Percentiles rank a stretch among this genome's conserved stretches.
Conservation (phyloP, 192 early-diverging fungal genomes). For the Spizellomyces sp. region DNA sequence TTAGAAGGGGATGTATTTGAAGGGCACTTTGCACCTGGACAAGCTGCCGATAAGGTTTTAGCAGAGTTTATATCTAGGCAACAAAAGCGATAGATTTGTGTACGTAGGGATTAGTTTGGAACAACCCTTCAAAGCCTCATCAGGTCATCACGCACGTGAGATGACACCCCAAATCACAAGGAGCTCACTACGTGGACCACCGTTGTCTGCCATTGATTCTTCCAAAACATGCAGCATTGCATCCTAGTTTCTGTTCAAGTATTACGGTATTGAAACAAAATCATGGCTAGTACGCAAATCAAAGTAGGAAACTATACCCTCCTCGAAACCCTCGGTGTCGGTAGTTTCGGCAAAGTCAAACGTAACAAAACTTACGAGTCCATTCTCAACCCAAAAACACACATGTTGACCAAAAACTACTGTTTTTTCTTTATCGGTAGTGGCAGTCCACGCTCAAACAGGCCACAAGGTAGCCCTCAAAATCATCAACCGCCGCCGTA, state of each 20-base stretch:
- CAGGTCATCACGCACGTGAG: too few relatives aligned
- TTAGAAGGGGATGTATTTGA: slow-evolving; percentile 12
- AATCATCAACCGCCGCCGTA: slow-evolving; percentile 90
- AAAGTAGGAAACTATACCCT: slow-evolving; percentile 88
- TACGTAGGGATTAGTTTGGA: too few relatives aligned
- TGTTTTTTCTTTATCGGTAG: too few relatives aligned
- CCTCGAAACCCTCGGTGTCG: slow-evolving; percentile 93
- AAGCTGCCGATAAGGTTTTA: slow-evolving; percentile 27
- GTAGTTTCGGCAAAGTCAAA: slow-evolving; percentile 99
- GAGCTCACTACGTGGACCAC: too few relatives aligned
- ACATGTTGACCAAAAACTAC: background rate
- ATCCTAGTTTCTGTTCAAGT: too few relatives aligned
- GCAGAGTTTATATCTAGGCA: slow-evolving; percentile 9
- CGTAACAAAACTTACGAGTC: slow-evolving; percentile 68
- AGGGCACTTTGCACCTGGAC: slow-evolving; percentile 15
- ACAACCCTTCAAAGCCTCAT: too few relatives aligned
- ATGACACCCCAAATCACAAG: too few relatives aligned
- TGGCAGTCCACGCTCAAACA: slow-evolving; percentile 94
- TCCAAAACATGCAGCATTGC: too few relatives aligned
- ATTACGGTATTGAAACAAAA: background rate
- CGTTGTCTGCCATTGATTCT: too few relatives aligned
- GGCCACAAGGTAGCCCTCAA: slow-evolving; percentile 96
- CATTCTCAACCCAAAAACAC: background rate
- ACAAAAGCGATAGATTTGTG: background rate
- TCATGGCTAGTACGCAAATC: slow-evolving; percentile 50